Evolutionary conservation across 2,329 filamentous ascomycete genomes (phyloP), one percentile per base, ranked within the genome.

Genomic region (Penicillium sp.): DNA sequence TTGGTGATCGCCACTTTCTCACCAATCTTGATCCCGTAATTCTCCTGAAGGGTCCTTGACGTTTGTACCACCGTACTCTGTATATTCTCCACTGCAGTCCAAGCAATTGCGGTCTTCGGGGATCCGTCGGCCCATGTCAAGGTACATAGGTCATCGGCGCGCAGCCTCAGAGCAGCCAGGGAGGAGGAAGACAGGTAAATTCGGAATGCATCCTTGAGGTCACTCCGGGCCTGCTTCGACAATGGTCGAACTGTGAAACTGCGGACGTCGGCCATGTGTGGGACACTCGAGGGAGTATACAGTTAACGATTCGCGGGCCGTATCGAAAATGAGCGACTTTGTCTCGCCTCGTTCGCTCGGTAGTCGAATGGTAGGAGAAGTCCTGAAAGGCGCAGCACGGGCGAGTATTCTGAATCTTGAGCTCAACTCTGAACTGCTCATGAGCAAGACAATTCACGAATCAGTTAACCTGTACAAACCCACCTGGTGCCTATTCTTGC

Each of bases 21-120:
- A 16, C 87, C 87, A 4, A 95, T 79, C 60, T 89, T 88, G 66
- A 96, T 84, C 1, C 85, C 86, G 65, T 89, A 89, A 6, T 86
- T 83, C 37, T 90, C 88, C 62, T 90, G 88, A 55, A 96, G 85
- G 6, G 86, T 81, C 62, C 90, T 88, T 22, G 90, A 88, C 79
- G 91, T 85, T 80, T 93, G 83, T 51, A 90, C 80, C 57, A 91
- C 82, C 62, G 88, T 84, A 64, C 85, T 86, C 69, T 87, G 84
- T 65, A 91, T 79, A 67, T 87, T 87, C 71, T 88, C 79, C 6
- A 80, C 70, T 3, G 85, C 83, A 41, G 81, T 77, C 87, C 87
- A 89, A 11, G 84, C 86, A 66, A 89, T 82, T n/a, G 84, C 87
- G 53, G 81, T 80, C 49, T 81, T 84, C n/a, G 75, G 73, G 11